phyloP scores from a whole-genome alignment of 257 asterid genomes.

The Apocynum venetum region DNA sequence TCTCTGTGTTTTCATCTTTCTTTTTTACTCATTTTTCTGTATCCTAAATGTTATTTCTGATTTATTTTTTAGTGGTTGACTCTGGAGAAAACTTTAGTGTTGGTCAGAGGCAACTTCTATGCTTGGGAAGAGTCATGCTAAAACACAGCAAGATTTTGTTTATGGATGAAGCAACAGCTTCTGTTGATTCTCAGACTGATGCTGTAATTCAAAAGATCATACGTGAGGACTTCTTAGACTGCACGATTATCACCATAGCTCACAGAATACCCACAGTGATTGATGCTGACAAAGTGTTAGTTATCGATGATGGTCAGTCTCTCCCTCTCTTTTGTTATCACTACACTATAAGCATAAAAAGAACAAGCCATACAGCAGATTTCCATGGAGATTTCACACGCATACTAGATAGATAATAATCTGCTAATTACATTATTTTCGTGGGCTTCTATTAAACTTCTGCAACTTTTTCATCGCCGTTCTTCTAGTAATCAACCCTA shows the following conservation, averaged over 20 bases:
- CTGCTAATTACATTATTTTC: neutral
- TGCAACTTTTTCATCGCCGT: no score
- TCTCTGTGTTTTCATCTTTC: neutral
- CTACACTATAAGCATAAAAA: no score
- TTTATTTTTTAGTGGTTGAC: constrained; percentile 37
- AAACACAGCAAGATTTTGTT: constrained; percentile 50
- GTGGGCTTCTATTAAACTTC: neutral
- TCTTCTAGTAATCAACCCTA: no score
- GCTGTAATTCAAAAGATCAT: constrained; percentile 56
- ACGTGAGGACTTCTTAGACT: constrained; percentile 51
- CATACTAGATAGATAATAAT: neutral
- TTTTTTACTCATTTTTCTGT: neutral
- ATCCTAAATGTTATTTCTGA: neutral
- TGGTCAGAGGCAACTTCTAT: constrained; percentile 75
- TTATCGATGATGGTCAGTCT: constrained; percentile 61
- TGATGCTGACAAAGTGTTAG: constrained; percentile 62
- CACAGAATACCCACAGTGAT: constrained; percentile 82
- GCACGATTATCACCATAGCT: constrained; percentile 70
- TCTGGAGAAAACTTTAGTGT: constrained; percentile 85
- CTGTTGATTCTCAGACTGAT: constrained; percentile 80
- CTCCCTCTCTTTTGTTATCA: neutral
- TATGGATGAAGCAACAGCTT: constrained; percentile 91
- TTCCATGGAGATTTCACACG: neutral
- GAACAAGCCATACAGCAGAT: neutral
- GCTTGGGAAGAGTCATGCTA: constrained; percentile 73